Base-by-base conservation (phyloP, 306 rosid genomes). In the Ormosia semicastrata region DNA sequence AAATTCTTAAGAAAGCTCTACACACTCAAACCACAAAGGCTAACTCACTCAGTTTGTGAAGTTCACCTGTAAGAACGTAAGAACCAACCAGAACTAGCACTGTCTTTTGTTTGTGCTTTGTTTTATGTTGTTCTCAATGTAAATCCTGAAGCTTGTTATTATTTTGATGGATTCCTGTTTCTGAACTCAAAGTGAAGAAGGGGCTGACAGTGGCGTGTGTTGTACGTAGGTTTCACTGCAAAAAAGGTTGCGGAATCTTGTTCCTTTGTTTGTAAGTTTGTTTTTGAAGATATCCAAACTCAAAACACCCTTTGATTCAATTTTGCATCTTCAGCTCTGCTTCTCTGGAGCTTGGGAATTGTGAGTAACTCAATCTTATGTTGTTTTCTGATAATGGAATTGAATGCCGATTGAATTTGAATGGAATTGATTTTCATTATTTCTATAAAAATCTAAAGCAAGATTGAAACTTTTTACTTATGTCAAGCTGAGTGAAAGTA, bases 181-280 rank as follows among this genome's bases (percentile, higher is more conserved):
- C 66, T 71, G 68, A 59, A 47, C 40, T 85, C 64, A 32, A 68
- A 24, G 50, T 36, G 24, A 33, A 1, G 69, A 82, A 74, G 36
- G 47, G 76, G 66, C 41, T 59, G 54, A 13, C 12, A 3, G 67
- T 75, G 50, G 50, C 82, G 78, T 84, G 87, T 14, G 70, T 73
- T 84, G 24, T 11, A 49, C 14, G 72, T 71, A 7, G 62, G 60
- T 34, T 72, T 62, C 49, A 12, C 58, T 54, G 66, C 37, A 63
- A 74, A 73, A n/a, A 47, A 36, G 49, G 49, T 64, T 60, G 33
- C 15, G 65, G 83, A 65, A 72, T 73, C 77, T 74, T 59, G 56
- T 57, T n/a, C 30, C 59, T 81, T 81, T 30, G 39, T 84, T 80
- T 24, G 24, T 24, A 24, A 24, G 24, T 24, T 24, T 46, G 39